phyloP scores from a whole-genome alignment of 2,329 filamentous ascomycete species.

The Coniochaeta pulveracea region DNA sequence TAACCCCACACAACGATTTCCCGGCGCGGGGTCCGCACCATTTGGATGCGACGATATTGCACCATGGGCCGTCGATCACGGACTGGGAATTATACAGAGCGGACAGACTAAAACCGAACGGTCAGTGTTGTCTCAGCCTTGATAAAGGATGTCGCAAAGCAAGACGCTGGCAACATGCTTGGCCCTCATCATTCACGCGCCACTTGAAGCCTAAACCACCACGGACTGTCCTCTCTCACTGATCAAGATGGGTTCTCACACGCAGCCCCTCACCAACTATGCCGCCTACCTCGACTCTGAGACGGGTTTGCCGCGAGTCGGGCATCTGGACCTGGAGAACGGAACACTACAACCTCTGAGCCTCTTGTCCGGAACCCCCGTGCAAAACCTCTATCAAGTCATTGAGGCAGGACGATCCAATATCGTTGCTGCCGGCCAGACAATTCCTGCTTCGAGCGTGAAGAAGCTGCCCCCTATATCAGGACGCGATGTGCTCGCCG shows the following conservation, averaged over 20 bases:
- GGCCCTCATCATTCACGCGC: background rate
- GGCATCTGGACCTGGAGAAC: slow-evolving; percentile 1
- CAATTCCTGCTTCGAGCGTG: slow-evolving; percentile 20
- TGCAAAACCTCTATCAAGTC: slow-evolving; percentile 37
- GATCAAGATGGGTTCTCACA: slow-evolving; percentile 1
- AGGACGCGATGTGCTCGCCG: slow-evolving; percentile 38
- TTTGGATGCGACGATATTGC: background rate
- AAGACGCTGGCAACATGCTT: background rate
- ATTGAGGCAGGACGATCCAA: slow-evolving; percentile 31
- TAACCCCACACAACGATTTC: background rate
- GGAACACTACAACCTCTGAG: slow-evolving; percentile 25
- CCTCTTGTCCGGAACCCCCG: slow-evolving; percentile 31
- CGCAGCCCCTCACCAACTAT: slow-evolving; percentile 4
- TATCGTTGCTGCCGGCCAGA: slow-evolving; percentile 22
- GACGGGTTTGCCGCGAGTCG: slow-evolving; percentile 3
- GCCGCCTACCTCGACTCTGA: slow-evolving; percentile 1
- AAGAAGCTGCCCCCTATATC: slow-evolving; percentile 33
- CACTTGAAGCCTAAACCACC: background rate
- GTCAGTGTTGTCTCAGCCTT: too few relatives aligned
- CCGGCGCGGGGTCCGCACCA: background rate
- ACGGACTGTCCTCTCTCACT: background rate
- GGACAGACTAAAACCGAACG: background rate
- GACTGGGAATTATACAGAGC: background rate
- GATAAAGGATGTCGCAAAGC: slow-evolving; percentile 1
- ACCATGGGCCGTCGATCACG: background rate